phyloP scores from a whole-genome alignment of 2,329 filamentous ascomycete genomes.

The Aspergillus viridinutans region DNA sequence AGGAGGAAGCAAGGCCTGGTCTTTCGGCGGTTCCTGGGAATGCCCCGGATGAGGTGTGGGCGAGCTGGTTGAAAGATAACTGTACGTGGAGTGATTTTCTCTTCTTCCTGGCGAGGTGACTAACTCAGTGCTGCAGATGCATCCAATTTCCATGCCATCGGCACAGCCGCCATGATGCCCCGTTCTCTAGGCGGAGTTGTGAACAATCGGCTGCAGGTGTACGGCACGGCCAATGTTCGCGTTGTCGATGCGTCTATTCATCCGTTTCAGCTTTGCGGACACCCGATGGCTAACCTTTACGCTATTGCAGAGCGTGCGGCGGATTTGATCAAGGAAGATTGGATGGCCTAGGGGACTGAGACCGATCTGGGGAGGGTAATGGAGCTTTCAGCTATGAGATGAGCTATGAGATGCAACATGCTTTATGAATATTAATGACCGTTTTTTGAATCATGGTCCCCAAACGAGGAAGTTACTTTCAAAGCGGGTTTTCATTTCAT shows the following conservation, averaged over 20 bases:
- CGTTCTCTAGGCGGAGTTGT: conserved; percentile 32
- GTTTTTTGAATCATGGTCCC: neutral
- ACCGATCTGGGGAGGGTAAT: neutral
- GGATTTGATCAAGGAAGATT: neutral
- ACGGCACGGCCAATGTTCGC: conserved; percentile 30
- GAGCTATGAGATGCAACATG: neutral
- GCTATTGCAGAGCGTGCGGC: conserved; percentile 21
- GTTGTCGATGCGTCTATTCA: conserved; percentile 31
- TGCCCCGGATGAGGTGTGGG: conserved; percentile 21
- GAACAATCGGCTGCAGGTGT: conserved; percentile 26
- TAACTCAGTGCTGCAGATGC: conserved; percentile 9
- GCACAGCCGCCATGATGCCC: conserved; percentile 31
- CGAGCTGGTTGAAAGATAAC: conserved; percentile 18
- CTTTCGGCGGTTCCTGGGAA: conserved; percentile 14
- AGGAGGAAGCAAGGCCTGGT: conserved; percentile 18
- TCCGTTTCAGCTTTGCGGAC: conserved; percentile 25
- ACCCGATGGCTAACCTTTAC: conserved; percentile 26
- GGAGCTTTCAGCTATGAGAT: neutral
- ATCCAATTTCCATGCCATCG: conserved; percentile 28
- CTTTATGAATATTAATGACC: neutral
- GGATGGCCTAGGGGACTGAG: neutral
- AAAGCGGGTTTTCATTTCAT: neutral
- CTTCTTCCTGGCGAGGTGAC: neutral
- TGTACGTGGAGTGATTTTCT: conserved; percentile 13
- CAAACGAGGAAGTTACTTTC: neutral